Evolutionary conservation across 495 filamentous ascomycete genomes (phyloP), one percentile per base, ranked within the genome.

Genomic region (Aspergillus cavernicola): DNA sequence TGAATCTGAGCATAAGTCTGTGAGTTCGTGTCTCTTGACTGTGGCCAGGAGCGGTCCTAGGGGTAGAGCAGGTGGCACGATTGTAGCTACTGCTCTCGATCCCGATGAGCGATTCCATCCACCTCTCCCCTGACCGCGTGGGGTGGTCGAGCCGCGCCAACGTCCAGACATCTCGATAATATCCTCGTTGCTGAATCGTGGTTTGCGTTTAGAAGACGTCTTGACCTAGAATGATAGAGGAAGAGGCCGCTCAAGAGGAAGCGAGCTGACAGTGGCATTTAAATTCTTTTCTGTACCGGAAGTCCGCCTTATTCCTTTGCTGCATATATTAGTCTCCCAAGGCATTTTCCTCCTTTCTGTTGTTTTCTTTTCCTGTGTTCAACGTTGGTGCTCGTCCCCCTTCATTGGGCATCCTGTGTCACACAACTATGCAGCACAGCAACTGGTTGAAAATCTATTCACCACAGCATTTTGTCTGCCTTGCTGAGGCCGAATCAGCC

Each of bases 81-180:
- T 50, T 47, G 4, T 75, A 68, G 24, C 33, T 81, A 1, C 64
- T 66, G 10, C 62, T 71, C 41, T 37, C 39, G 61, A 18, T 39
- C 63, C 20, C 55, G 9, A 5, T 15, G 18, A 8, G 23, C 6
- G 10, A n/a, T 16, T 13, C 29, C 11, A 24, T 28, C 44, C 15
- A 16, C 18, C 29, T 36, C 31, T 48, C 31, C 31, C 44, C 11
- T n/a, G 24, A n/a, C 16, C 44, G 5, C 42, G 42, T 15, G 3
- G 36, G 4, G 12, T 16, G 10, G 3, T 19, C 10, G 26, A 10
- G 2, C 16, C 42, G 3, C 26, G 24, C 16, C 42, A 31, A 20
- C 6, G 26, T 19, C 15, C 10, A 18, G 42, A 8, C 42, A 45
- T 45, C 32, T 0, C 32, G 42, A 32, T 45, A 20, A 32, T 1